Percentiles rank a stretch among this genome's conserved stretches.
Evolutionary conservation across 345 rosid genomes (phyloP).

Genomic region (Eucalyptus tenuipes): DNA sequence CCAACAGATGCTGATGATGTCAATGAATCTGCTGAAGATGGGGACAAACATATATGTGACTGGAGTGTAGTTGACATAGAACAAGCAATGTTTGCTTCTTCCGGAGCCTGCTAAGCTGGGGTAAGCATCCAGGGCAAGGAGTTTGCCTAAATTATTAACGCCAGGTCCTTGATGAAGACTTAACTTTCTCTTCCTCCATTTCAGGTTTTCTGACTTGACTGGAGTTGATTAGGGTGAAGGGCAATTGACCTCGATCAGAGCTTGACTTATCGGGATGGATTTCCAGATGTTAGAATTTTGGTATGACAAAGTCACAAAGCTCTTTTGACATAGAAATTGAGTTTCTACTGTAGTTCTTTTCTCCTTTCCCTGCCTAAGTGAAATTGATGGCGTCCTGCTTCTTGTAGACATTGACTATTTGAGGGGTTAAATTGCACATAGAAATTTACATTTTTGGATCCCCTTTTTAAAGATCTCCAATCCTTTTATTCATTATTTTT

Average conservation of each 20-base stretch:
- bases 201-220: slow-evolving; percentile 82
- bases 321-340: not conserved
- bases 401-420: not conserved
- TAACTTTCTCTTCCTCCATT: not conserved
- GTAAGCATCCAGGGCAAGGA: slow-evolving; percentile 32
- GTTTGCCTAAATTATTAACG: not conserved
- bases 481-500: not conserved
- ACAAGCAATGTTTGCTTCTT: slow-evolving; percentile 90
- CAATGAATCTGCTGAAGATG: slow-evolving; percentile 27
- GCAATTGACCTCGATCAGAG: slow-evolving; percentile 70
- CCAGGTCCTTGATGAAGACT: not conserved
- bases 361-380: not conserved
- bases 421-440: not conserved
- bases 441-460: not conserved
- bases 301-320: slow-evolving; percentile 12
- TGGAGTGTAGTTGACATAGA: slow-evolving; percentile 93
- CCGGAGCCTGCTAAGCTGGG: slow-evolving; percentile 73
- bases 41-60: slow-evolving; percentile 36
- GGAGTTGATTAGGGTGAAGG: slow-evolving; percentile 87
- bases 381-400: not conserved
- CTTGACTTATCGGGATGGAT: slow-evolving; percentile 79
- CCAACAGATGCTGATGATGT: slow-evolving; percentile 23
- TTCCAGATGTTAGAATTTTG: slow-evolving; percentile 51
- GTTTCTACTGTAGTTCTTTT: not conserved
- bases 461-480: not conserved